phyloP scores from a whole-genome alignment of 805 yeast species.

The Candida nemodendra region DNA sequence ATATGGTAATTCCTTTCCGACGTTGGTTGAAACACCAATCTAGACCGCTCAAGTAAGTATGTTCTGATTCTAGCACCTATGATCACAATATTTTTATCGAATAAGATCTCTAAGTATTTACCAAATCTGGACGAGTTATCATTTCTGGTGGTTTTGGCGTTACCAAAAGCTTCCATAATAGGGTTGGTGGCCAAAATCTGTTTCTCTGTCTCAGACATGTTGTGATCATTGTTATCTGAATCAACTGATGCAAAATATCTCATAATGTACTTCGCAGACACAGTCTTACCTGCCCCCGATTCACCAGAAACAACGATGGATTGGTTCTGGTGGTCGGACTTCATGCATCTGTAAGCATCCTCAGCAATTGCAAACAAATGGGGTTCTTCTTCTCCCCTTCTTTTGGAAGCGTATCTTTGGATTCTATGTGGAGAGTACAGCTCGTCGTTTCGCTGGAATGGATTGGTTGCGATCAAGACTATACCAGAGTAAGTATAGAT shows the following conservation, averaged over 20 bases:
- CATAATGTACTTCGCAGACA: slow-evolving; percentile 95
- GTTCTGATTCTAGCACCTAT: slow-evolving; percentile 95
- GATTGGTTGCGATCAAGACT: slow-evolving; percentile 93
- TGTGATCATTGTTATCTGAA: slow-evolving; percentile 43
- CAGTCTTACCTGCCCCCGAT: slow-evolving; percentile 98
- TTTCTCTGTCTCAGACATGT: slow-evolving; percentile 88
- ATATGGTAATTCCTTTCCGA: slow-evolving; percentile 95
- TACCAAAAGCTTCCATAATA: slow-evolving; percentile 97
- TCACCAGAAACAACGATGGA: slow-evolving; percentile 97
- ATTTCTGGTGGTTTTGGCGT: slow-evolving; percentile 95
- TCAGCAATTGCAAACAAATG: slow-evolving; percentile 97
- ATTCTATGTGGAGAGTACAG: slow-evolving; percentile 89
- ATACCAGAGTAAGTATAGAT: slow-evolving; percentile 97
- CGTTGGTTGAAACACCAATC: slow-evolving; percentile 89
- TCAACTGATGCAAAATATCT: slow-evolving; percentile 96
- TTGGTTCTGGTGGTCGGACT: slow-evolving; percentile 78
- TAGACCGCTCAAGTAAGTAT: slow-evolving; percentile 86
- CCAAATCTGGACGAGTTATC: slow-evolving; percentile 98
- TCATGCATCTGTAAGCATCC: slow-evolving; percentile 95
- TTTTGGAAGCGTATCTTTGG: slow-evolving; percentile 90
- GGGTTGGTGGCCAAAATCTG: slow-evolving; percentile 97
- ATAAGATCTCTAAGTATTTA: slow-evolving; percentile 88
- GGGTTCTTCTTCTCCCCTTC: slow-evolving; percentile 94
- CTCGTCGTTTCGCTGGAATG: slow-evolving; percentile 90
- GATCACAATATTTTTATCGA: slow-evolving; percentile 70